These are phyloP conservation scores for Aurifilum marmelostoma DNA, from an alignment of 2,329 filamentous ascomycete genomes.

Conservation along the genomic window DNA sequence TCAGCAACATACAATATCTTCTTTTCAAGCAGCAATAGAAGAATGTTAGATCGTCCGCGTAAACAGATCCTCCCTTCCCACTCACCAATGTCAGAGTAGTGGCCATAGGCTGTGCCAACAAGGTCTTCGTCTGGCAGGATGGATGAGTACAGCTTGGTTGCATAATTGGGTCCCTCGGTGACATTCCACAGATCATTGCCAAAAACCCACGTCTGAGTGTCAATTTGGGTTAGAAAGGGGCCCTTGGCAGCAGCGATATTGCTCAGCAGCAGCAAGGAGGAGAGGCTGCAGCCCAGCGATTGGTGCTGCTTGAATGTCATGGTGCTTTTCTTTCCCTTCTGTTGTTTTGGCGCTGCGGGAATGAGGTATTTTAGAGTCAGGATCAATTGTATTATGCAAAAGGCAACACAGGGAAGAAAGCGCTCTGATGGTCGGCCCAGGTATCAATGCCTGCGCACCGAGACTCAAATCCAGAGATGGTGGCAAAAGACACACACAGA, in stretches of 20 bases:
- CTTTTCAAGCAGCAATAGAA: no score
- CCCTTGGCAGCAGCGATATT: constrained; percentile 8
- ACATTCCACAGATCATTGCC: constrained; percentile 39
- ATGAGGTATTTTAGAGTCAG: no score
- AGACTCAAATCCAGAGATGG: no score
- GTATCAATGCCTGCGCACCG: neutral
- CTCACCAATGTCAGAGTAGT: constrained; percentile 39
- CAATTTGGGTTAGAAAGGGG: constrained; percentile 36
- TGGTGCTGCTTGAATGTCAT: constrained; percentile 9
- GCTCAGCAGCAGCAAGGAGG: neutral
- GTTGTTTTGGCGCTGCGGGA: no score
- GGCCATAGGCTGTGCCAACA: constrained; percentile 37
- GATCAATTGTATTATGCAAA: neutral
- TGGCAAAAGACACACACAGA: no score
- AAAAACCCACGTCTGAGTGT: constrained; percentile 37
- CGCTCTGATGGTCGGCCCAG: no score
- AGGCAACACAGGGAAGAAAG: neutral
- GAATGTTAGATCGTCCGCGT: no score
- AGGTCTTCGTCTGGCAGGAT: constrained; percentile 37
- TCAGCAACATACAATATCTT: no score
- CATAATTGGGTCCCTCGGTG: constrained; percentile 34
- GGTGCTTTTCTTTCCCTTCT: neutral
- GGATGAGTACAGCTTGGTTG: constrained; percentile 26
- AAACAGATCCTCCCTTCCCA: no score
- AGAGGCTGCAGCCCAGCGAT: neutral